These are phyloP conservation scores for Silene vulgaris DNA, from an alignment of 179 eudicot species.

Conservation along the genomic window DNA sequence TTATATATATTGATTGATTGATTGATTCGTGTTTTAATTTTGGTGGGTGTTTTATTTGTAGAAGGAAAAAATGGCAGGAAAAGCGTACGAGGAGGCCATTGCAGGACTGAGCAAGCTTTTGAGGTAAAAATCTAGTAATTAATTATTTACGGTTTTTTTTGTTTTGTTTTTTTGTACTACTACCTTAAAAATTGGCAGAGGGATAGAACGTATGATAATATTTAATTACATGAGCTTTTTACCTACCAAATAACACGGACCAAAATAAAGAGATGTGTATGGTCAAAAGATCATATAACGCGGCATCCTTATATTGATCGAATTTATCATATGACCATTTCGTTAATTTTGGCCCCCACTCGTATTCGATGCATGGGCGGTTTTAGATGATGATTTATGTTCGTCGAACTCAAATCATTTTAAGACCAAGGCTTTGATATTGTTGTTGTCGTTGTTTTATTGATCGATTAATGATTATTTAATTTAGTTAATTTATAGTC, in stretches of 20 bases:
- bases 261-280: background rate
- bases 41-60: background rate
- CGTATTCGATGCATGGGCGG: too few relatives aligned
- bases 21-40: background rate
- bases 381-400: too few relatives aligned
- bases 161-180: background rate
- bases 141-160: background rate
- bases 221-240: background rate
- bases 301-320: conserved; percentile 15
- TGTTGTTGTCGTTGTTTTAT: too few relatives aligned
- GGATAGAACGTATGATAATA: background rate
- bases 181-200: conserved; percentile 8
- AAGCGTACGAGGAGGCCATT: conserved; percentile 33
- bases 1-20: background rate
- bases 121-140: conserved; percentile 17
- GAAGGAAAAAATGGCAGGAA: conserved; percentile 31
- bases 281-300: background rate
- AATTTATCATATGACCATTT: too few relatives aligned
- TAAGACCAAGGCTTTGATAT: too few relatives aligned
- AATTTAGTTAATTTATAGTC: too few relatives aligned
- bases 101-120: conserved; percentile 31
- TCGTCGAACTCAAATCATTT: too few relatives aligned
- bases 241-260: conserved; percentile 14
- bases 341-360: too few relatives aligned
- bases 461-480: too few relatives aligned